Conservation (phyloP, 345 rosid species). For the Salix suchowensis region DNA sequence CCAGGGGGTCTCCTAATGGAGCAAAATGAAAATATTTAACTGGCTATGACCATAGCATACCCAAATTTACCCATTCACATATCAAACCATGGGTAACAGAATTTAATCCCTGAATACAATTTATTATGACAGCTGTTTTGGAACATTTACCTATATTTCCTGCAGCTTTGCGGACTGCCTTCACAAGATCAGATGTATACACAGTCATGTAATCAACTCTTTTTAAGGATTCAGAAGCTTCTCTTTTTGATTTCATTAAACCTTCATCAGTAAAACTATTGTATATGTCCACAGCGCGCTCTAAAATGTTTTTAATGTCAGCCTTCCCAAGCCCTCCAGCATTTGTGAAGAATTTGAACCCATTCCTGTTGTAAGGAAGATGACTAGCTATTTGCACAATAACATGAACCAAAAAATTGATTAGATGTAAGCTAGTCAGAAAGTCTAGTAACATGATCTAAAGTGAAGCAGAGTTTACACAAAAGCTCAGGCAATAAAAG, state of each 20-base stretch:
- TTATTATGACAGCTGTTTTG: not conserved
- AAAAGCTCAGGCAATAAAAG: constrained; percentile 2
- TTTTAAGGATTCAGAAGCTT: constrained; percentile 40
- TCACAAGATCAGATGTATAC: constrained; percentile 79
- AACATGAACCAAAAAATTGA: constrained; percentile 20
- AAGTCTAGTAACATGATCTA: not conserved
- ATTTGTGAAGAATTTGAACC: constrained; percentile 91
- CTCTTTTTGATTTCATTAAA: constrained; percentile 28
- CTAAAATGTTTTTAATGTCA: constrained; percentile 81
- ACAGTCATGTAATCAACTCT: constrained; percentile 81
- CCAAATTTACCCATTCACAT: not conserved
- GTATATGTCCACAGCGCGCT: constrained; percentile 76
- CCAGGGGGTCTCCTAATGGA: not conserved
- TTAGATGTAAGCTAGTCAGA: not conserved
- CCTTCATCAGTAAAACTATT: constrained; percentile 43
- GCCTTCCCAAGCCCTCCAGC: constrained; percentile 91
- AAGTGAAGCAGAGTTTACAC: not conserved
- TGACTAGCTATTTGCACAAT: constrained; percentile 72
- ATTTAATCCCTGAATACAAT: not conserved
- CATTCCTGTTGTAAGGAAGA: constrained; percentile 96
- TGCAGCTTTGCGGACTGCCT: constrained; percentile 81
- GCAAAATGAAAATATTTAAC: not conserved
- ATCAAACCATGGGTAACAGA: not conserved
- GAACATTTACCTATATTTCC: constrained; percentile 64
- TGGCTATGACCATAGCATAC: not conserved